Percentiles rank a stretch among this genome's conserved stretches.
phyloP scores from a whole-genome alignment of 2,329 filamentous ascomycete genomes.

The Knoxdaviesia proteae region DNA sequence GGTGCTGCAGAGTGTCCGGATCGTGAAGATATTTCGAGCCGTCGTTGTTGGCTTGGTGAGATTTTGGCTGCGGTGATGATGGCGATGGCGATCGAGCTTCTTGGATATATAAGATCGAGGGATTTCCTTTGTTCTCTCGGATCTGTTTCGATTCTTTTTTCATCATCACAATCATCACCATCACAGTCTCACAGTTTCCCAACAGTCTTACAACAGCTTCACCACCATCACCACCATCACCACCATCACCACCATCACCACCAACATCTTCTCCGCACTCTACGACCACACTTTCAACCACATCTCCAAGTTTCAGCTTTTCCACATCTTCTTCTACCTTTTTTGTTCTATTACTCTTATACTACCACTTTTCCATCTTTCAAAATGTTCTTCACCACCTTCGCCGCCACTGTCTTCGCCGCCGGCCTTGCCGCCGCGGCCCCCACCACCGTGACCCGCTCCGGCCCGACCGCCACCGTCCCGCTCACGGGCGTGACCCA shows the following conservation, averaged over 20 bases:
- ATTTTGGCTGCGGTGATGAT: too few species aligned
- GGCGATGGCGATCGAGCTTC: too few species aligned
- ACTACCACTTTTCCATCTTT: neutral
- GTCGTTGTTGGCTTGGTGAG: too few species aligned
- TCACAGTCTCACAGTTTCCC: too few species aligned
- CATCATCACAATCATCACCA: conserved; percentile 1
- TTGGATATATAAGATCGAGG: too few species aligned
- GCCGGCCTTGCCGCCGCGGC: conserved; percentile 12
- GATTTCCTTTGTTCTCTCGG: too few species aligned
- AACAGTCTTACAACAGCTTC: too few species aligned
- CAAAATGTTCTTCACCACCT: conserved; percentile 14
- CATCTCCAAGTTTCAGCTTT: neutral
- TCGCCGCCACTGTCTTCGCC: conserved; percentile 11
- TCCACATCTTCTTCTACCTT: too few species aligned
- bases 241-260: neutral
- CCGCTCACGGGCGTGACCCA: conserved; percentile 19
- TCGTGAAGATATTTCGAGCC: too few species aligned
- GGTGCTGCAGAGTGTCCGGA: too few species aligned
- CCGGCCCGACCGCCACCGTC: conserved; percentile 13
- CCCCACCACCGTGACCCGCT: conserved; percentile 11
- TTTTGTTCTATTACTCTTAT: too few species aligned
- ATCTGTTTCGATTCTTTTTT: neutral
- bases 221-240: neutral
- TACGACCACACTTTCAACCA: neutral
- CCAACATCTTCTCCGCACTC: neutral